Base-by-base conservation (phyloP, 2,329 filamentous ascomycete species). In the Colletotrichum sp. region DNA sequence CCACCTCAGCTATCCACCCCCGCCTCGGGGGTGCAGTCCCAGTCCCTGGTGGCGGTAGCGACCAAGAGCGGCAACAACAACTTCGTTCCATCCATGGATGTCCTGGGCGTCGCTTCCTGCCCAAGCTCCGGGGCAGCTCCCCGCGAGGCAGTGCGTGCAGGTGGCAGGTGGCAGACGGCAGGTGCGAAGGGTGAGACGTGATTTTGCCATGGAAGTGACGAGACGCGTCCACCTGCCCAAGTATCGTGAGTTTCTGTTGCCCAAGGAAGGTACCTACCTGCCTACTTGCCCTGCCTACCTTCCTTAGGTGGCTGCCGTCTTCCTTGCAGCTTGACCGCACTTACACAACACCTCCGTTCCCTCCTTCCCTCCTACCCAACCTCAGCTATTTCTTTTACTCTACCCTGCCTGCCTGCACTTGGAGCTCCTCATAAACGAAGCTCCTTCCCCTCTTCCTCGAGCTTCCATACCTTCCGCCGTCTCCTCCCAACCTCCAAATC, bases 81-180 rank as follows among this genome's bases (percentile, higher is more conserved):
- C 43, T 48, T 48, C 18, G 18, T 48, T 21, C n/a, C 43, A 0
- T 21, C 43, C 43, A 48, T 48, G 43, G n/a, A 48, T 48, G 43
- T 48, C 43, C 43, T 48, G 61, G 60, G 69, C 57, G 73, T 52
- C 43, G 24, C 69, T 71, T 73, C 70, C 34, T 73, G 34, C 57
- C 58, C 58, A 57, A 75, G 64, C 34, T 64, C 69, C 58, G 73
- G 70, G 64, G 34, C 32, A 73, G 57, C 64, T 75, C 69, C 73
- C 70, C 70, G 70, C 64, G 73, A 75, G 70, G 73, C 69, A 73
- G 73, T 75, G 70, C 43, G 70, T 38, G 24, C 43, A 48, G 43
- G 43, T 48, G 43, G 43, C 43, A 48, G 43, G 1, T 48, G 43
- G 18, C 43, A 48, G 10, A 48, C 43, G 60, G 63, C 38, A 66